Evolutionary conservation across 306 rosid genomes (phyloP), one percentile per base, ranked within the genome.

Genomic region (Pueraria montana): DNA sequence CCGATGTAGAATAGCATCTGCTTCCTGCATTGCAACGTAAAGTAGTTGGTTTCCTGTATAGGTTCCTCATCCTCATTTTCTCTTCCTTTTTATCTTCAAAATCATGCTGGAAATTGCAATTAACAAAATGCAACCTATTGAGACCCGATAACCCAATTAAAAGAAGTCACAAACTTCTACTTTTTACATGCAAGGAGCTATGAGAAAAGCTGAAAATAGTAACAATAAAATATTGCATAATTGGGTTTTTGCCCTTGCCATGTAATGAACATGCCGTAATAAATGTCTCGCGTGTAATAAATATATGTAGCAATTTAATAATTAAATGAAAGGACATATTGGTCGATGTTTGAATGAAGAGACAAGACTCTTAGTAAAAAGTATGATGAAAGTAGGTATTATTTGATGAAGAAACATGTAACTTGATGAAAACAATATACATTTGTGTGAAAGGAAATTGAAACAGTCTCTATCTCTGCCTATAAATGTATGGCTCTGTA

Each of bases 11-110:
- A 79, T 87, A 89, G 80, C 89, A 89, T 92, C 92, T 92, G 85
- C 91, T 87, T 88, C 97, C 94, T 85, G 94, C 93, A 92, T 89
- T 83, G 92, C 96, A 90, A 91, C 52, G 84, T 80, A 90, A 91
- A 91, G 82, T 78, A 77, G 92, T 90, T 86, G 98, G 89, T 87
- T 92, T 92, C 90, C 91, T 83, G 88, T 81, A 88, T 89, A 90
- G 87, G 96, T 89, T 94, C 89, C 84, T 87, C 91, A 88, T 94
- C 91, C 90, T 88, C 92, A 89, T 86, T 84, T 85, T 87, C 93
- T 79, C 91, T 80, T 87, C 87, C 87, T 38, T 87, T 81, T 78
- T 81, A 45, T 91, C 95, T 87, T 85, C 92, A 82, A 87, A 80
- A 83, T 40, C 84, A 89, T 86, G 92, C 91, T 82, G 95, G 90